These are phyloP conservation scores for Sporobolomyces roseus DNA, from an alignment of 768 basidiomycete genomes.

Conservation along the genomic window DNA sequence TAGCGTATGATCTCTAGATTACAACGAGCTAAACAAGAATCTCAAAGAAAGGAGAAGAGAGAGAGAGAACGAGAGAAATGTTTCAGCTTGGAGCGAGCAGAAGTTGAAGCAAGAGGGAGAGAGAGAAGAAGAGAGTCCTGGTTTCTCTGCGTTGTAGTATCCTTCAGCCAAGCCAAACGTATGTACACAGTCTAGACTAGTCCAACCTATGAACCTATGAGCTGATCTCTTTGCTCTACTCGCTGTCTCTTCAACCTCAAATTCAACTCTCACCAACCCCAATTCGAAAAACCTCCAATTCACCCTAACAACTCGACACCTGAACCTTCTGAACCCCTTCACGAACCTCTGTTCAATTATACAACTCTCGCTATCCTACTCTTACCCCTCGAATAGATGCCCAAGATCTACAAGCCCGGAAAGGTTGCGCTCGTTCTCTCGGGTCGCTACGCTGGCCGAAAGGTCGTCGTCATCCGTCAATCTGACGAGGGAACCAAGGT, in stretches of 20 bases:
- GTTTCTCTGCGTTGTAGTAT: slow-evolving; percentile 17
- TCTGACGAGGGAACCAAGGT: slow-evolving; percentile 88
- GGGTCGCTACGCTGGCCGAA: slow-evolving; percentile 98
- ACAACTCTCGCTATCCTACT: background rate
- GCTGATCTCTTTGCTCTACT: background rate
- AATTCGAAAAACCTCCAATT: too few species aligned
- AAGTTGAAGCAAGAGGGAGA: background rate
- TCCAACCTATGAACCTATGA: background rate
- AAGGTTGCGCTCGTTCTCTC: slow-evolving; percentile 49
- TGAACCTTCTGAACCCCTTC: background rate
- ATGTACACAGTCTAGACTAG: background rate
- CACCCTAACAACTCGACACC: background rate
- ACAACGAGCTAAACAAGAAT: background rate
- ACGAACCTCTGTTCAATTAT: background rate
- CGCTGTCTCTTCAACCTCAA: background rate
- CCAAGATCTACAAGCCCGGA: slow-evolving; percentile 54
- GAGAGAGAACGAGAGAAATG: too few species aligned
- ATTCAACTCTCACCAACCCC: background rate
- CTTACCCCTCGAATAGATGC: slow-evolving; percentile 23
- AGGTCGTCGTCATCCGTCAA: slow-evolving; percentile 98
- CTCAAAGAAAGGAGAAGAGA: background rate
- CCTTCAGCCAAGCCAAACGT: slow-evolving; percentile 6
- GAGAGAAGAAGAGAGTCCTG: background rate
- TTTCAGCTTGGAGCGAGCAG: background rate
- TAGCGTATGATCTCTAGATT: too few species aligned